Conservation (phyloP, 2,329 filamentous ascomycete species). For the Albifimbria verrucaria region DNA sequence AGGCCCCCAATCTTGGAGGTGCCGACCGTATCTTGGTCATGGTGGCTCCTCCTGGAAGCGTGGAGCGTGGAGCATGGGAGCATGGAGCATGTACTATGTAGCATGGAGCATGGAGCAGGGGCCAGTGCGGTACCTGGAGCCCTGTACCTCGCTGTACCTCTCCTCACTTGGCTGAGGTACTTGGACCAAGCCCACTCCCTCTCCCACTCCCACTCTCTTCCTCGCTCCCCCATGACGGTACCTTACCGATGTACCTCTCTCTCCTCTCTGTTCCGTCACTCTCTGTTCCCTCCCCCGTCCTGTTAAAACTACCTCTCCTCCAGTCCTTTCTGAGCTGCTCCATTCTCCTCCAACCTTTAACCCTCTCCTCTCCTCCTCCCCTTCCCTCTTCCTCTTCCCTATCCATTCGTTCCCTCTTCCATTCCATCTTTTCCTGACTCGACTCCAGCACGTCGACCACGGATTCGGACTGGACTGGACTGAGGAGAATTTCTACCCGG, state of each 20-base stretch:
- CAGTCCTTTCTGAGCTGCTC: constrained; percentile 54
- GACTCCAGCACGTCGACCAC: constrained; percentile 31
- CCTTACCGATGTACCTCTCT: neutral
- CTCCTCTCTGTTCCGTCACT: too few species aligned
- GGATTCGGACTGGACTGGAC: constrained; percentile 26
- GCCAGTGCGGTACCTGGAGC: neutral
- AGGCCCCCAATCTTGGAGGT: neutral
- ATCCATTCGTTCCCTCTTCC: constrained; percentile 55
- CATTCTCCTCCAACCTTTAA: constrained; percentile 52
- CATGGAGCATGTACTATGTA: too few species aligned
- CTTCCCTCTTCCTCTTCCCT: constrained; percentile 36
- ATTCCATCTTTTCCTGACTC: constrained; percentile 45
- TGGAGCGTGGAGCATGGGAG: too few species aligned
- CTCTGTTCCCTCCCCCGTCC: constrained; percentile 9
- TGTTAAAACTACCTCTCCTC: constrained; percentile 45
- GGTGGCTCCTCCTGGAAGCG: neutral
- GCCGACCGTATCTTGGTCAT: neutral
- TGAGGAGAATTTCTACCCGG: constrained; percentile 29
- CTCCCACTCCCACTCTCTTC: neutral
- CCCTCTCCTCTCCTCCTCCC: constrained; percentile 34
- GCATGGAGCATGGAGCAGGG: neutral
- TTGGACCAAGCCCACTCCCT: neutral
- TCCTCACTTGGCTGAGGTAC: neutral
- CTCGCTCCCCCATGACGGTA: neutral
- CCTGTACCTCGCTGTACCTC: neutral